These are phyloP conservation scores for Lagenidium sp. DNA, from an alignment of 352 stramenopile genomes.

Conservation along the genomic window DNA sequence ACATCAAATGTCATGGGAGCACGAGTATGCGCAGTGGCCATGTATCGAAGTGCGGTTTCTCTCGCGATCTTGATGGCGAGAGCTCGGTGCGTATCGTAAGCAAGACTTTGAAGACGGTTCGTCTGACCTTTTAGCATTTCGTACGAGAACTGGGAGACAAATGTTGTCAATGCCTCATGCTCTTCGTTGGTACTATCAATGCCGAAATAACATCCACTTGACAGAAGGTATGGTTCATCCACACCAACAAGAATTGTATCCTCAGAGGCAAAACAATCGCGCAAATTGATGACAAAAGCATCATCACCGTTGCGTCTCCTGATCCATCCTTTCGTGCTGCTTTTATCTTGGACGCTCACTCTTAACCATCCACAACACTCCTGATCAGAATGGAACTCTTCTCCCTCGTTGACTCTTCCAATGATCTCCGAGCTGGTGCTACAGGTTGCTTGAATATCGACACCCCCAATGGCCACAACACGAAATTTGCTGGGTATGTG, in stretches of 20 bases:
- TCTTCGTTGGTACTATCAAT: constrained; percentile 54
- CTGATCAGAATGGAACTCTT: too few species aligned
- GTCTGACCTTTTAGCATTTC: constrained; percentile 57
- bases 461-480: background rate
- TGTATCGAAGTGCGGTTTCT: constrained; percentile 8
- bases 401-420: too few species aligned
- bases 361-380: too few species aligned
- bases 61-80: constrained; percentile 47
- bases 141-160: constrained; percentile 54
- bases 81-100: constrained; percentile 50
- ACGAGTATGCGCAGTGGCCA: background rate
- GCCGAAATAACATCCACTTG: constrained; percentile 2
- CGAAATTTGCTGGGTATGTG: background rate
- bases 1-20: background rate
- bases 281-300: constrained; percentile 16
- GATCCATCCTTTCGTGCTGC: constrained; percentile 32
- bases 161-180: constrained; percentile 35
- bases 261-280: constrained; percentile 21
- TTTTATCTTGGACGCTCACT: too few species aligned
- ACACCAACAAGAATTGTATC: constrained; percentile 53
- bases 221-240: constrained; percentile 37
- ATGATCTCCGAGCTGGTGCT: too few species aligned
- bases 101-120: constrained; percentile 45
- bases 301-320: constrained; percentile 26
- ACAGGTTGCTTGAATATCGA: background rate